Evolutionary conservation across 2,329 filamentous ascomycete species (phyloP).

Genomic region (Xylaria hypoxylon): DNA sequence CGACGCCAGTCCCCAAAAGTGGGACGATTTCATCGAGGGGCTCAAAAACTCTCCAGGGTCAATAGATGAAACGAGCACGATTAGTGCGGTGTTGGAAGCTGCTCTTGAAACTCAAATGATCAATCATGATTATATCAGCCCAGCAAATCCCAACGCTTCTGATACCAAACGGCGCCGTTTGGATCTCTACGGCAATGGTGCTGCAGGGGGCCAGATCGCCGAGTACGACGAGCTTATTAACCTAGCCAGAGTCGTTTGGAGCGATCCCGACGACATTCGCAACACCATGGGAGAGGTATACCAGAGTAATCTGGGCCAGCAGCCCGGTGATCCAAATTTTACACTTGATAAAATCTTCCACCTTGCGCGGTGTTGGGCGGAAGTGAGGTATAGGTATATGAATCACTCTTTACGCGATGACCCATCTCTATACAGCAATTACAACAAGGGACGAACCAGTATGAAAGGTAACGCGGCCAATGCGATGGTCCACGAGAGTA

Average conservation of each 20-base stretch:
- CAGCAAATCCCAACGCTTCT: no score
- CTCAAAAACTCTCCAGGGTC: not conserved
- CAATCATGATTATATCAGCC: constrained; percentile 17
- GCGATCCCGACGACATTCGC: not conserved
- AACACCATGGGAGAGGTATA: constrained; percentile 17
- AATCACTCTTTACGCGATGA: constrained; percentile 29
- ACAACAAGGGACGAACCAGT: not conserved
- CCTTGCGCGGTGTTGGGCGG: constrained; percentile 10
- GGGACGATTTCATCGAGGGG: not conserved
- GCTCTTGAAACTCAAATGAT: not conserved
- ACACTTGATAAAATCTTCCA: constrained; percentile 14
- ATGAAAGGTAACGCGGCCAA: constrained; percentile 29
- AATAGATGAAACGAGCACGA: not conserved
- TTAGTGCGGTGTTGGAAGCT: not conserved
- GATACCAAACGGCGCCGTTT: constrained; percentile 11
- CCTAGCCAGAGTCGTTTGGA: constrained; percentile 17
- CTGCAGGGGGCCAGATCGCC: not conserved
- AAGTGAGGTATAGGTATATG: constrained; percentile 26
- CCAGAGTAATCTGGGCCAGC: not conserved
- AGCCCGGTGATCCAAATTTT: not conserved
- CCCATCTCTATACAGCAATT: not conserved
- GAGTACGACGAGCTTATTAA: constrained; percentile 17
- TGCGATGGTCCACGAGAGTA: constrained; percentile 21
- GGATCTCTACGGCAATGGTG: not conserved
- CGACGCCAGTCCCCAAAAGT: not conserved